Percentiles rank a stretch among this genome's conserved stretches.
These are phyloP conservation scores for Juglanconis sp. DNA, from an alignment of 2,329 filamentous ascomycete genomes.

Conservation along the genomic window DNA sequence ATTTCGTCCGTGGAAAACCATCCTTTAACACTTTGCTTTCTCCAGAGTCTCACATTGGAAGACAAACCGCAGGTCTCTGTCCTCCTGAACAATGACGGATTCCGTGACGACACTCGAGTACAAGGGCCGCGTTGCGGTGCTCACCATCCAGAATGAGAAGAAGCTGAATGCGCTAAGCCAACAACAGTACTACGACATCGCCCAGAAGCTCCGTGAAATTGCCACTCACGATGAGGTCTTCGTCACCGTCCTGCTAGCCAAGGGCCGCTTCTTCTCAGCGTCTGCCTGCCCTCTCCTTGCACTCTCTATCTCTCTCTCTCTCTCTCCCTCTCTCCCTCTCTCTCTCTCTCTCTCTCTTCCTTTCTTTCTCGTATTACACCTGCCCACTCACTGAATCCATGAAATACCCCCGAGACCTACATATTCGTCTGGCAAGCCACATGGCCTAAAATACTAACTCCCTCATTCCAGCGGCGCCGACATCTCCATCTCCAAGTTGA, in stretches of 20 bases:
- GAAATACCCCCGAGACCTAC: background rate
- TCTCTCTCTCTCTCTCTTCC: background rate
- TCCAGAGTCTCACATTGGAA: background rate
- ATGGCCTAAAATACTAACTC: background rate
- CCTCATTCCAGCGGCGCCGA: constrained; percentile 68
- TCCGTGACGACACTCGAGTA: constrained; percentile 57
- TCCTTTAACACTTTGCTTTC: no score
- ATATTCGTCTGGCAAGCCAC: background rate
- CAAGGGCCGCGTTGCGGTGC: constrained; percentile 69
- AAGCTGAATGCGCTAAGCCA: constrained; percentile 83
- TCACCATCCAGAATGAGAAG: constrained; percentile 79
- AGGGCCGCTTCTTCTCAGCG: constrained; percentile 86
- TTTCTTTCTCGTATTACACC: background rate
- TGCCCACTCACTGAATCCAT: background rate
- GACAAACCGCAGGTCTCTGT: background rate
- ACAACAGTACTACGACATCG: constrained; percentile 74
- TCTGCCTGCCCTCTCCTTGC: constrained; percentile 41
- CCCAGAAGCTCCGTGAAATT: constrained; percentile 70
- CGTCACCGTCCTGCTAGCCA: constrained; percentile 81
- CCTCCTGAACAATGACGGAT: constrained; percentile 34
- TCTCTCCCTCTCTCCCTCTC: background rate
- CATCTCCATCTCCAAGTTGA: constrained; percentile 54
- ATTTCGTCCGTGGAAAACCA: no score
- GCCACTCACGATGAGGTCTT: constrained; percentile 75
- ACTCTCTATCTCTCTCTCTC: background rate